Evolutionary conservation across 768 basidiomycete genomes (phyloP), one percentile per base, ranked within the genome.

Genomic region (Lactarius akahatsu): DNA sequence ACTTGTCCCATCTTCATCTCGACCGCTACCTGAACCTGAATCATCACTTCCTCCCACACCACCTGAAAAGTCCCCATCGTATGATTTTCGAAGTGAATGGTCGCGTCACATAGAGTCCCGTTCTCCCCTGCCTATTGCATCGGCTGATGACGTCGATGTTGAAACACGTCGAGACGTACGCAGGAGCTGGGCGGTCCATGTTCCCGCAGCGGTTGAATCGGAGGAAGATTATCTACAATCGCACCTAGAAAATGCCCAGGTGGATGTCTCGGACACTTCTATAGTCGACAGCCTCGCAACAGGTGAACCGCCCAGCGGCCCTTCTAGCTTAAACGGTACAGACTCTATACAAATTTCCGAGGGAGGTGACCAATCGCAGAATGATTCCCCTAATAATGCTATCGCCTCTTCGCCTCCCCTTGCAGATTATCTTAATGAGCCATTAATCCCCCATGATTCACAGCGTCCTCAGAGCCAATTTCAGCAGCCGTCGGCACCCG

Each of bases 131-230:
- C 57, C 52, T 45, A 50, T 45, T 43, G 23, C 50, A 40, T 23
- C 50, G 7, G 16, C 41, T 16, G 36, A 63, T 32, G 66, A 67
- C 18, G 26, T 63, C 32, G 66, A 67, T 59, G 32, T 40, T n/a
- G 62, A 56, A 55, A 47, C 52, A 40, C 66, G 58, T 38, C 26
- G 40, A n/a, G 66, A 67, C 15, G 4, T 60, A 32, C 66, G 36
- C 62, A 40, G 20, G 20, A 36, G 50, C 58, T 59, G 57, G 62
- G 58, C 52, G 23, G 26, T 47, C 26, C 41, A 20, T 63, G 30
- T 63, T 47, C 28, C 58, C 18, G 28, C 20, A 54, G 58, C n/a
- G 28, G 50, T 34, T 10, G 62, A 32, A 62, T 56, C 52, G 60
- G 6, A 70, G 3, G 58, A 60, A 32, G 58, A 63, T 11, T 40